phyloP scores from a whole-genome alignment of 371 early-diverging fungal species.

The Haplosporangium sp. region DNA sequence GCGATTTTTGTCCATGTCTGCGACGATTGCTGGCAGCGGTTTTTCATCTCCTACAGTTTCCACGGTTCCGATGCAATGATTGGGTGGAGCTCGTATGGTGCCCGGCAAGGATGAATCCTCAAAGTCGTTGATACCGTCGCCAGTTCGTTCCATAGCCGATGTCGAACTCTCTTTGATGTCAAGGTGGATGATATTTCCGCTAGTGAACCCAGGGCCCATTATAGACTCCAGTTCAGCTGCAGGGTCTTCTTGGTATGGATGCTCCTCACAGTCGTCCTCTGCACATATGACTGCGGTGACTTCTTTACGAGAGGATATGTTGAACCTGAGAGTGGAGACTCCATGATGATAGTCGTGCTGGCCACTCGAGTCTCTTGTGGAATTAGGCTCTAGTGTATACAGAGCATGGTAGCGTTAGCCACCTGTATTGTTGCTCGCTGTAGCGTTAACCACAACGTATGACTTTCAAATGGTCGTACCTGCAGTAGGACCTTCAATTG shows the following conservation, averaged over 20 bases:
- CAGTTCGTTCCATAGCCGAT: slow-evolving; percentile 21
- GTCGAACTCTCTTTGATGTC: slow-evolving; percentile 48
- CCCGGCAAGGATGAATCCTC: slow-evolving; percentile 16
- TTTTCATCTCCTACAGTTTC: not conserved
- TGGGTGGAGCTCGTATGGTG: slow-evolving; percentile 4
- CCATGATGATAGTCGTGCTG: slow-evolving; percentile 19
- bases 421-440: not conserved
- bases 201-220: slow-evolving; percentile 9
- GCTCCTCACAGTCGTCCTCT: slow-evolving; percentile 43
- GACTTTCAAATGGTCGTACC: slow-evolving; percentile 14
- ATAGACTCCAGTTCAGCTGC: slow-evolving; percentile 35
- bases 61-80: not conserved
- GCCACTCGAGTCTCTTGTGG: not conserved
- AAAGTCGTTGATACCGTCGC: slow-evolving; percentile 37
- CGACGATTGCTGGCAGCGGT: not conserved
- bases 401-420: not conserved
- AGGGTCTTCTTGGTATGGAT: slow-evolving; percentile 37
- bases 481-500: slow-evolving; percentile 11
- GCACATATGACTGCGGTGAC: slow-evolving; percentile 47
- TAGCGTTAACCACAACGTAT: not conserved
- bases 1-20: not conserved
- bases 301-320: slow-evolving; percentile 36
- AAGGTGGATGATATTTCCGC: slow-evolving; percentile 33
- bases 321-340: slow-evolving; percentile 36
- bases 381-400: not conserved